Base-by-base conservation (phyloP, 2,329 filamentous ascomycete genomes). In the Fusarium sulawesiense region DNA sequence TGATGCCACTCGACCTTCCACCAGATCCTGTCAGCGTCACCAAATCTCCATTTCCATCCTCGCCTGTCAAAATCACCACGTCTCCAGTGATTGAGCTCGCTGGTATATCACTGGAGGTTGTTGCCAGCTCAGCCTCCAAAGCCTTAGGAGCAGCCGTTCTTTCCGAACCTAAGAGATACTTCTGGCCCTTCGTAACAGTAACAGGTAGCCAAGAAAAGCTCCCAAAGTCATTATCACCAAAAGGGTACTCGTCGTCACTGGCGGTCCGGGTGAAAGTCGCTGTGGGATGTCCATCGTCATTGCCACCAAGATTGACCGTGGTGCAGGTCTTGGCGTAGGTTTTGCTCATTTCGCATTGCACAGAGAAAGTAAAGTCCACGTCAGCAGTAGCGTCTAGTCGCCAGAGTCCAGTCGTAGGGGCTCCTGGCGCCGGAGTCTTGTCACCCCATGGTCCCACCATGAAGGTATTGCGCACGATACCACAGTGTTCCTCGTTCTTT, bases 81-180 rank as follows among this genome's bases (percentile, higher is more conserved):
- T 44, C 41, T 11, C 41, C 21, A 18, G 41, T 44, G 14, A 44
- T 44, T 1, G 20, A 23, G n/a, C 20, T 23, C 6, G 14, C 21
- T 11, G 41, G 41, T 1, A 4, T 11, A 0, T 23, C 14, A 21
- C 14, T 44, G 41, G 20, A 44, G 2, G 41, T 44, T 4, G 41
- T 44, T 11, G 41, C 13, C 21, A 14, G 11, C 4, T 44, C 20
- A 4, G 41, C 41, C 7, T 12, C 10, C 4, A 37, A n/a, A n/a
- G 18, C 34, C 10, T 4, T 2, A 2, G 34, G 34, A n/a, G 6
- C 1, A n/a, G 34, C 0, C 2, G 18, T 37, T 37, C 2, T 37
- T 7, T 12, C 2, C 18, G 34, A n/a, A 7, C 3, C 34, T 4
- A 18, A 37, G 10, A 37, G 34, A 11, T 12, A n/a, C 34, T 37